Percentiles rank a stretch among this genome's conserved stretches.
phyloP scores from a whole-genome alignment of 345 rosid species.

The Euphorbia peplus region DNA sequence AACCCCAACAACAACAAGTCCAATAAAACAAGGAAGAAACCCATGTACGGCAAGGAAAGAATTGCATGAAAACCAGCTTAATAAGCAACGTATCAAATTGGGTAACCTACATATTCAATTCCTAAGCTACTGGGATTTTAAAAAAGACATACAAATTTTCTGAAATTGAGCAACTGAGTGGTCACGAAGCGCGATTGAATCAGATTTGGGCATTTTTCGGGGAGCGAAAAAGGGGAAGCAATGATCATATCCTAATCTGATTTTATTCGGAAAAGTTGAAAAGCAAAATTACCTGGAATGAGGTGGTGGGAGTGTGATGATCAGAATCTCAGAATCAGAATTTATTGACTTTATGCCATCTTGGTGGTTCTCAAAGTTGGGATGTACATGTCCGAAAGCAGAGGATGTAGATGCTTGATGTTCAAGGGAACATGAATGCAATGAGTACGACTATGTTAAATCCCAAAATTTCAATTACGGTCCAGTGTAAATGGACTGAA shows the following conservation, averaged over 20 bases:
- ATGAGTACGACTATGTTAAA: no score
- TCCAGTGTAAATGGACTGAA: no score
- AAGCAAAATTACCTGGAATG: slow-evolving; percentile 10
- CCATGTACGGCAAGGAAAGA: slow-evolving; percentile 30
- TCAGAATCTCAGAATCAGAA: slow-evolving; percentile 36
- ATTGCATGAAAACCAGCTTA: slow-evolving; percentile 16
- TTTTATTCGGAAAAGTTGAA: not conserved
- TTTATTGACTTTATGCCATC: slow-evolving; percentile 23
- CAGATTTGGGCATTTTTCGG: slow-evolving; percentile 28
- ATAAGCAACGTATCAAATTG: slow-evolving; percentile 22
- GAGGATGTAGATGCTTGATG: no score
- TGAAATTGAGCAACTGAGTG: slow-evolving; percentile 18
- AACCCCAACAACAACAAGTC: not conserved
- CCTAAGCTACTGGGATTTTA: no score
- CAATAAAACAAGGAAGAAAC: not conserved
- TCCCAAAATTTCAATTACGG: no score
- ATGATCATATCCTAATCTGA: not conserved
- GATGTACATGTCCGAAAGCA: no score
- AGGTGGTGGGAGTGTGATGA: slow-evolving; percentile 9
- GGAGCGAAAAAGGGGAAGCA: slow-evolving; percentile 4
- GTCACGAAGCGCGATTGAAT: slow-evolving; percentile 36
- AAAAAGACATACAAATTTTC: slow-evolving; percentile 25
- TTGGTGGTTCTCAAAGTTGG: not conserved
- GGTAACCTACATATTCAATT: not conserved
- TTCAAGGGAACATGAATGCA: no score